phyloP scores from a whole-genome alignment of 1,139 yeast species.

The Meyerozyma guilliermondii region DNA sequence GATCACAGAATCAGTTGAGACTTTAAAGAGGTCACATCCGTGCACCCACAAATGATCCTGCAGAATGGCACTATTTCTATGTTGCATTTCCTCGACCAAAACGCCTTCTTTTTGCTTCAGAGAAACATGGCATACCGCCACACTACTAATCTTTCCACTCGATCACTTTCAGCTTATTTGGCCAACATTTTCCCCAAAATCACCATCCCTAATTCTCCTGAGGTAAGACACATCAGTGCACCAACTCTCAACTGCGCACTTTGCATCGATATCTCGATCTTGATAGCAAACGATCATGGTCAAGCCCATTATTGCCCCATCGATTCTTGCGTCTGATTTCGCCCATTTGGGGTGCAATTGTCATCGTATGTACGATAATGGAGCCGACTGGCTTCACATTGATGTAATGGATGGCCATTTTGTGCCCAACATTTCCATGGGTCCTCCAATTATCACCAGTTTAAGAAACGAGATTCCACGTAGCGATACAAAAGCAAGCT shows the following conservation, averaged over 20 bases:
- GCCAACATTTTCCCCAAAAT: too few relatives aligned
- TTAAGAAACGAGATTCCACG: constrained; percentile 74
- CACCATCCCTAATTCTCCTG: too few relatives aligned
- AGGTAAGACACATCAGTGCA: not conserved
- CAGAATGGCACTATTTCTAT: too few relatives aligned
- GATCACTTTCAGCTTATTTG: too few relatives aligned
- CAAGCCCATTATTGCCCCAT: constrained; percentile 87
- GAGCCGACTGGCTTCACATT: constrained; percentile 94
- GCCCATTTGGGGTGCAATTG: constrained; percentile 87
- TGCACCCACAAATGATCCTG: too few relatives aligned
- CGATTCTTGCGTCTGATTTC: constrained; percentile 91
- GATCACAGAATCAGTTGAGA: too few relatives aligned
- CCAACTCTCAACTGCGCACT: not conserved
- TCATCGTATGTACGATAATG: constrained; percentile 65
- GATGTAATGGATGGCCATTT: constrained; percentile 99
- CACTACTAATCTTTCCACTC: too few relatives aligned
- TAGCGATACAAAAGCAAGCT: constrained; percentile 38
- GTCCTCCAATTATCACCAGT: constrained; percentile 82
- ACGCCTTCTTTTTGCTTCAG: too few relatives aligned
- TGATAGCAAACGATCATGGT: constrained; percentile 43
- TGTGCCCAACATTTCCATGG: constrained; percentile 93
- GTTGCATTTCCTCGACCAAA: too few relatives aligned
- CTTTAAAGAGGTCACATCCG: too few relatives aligned
- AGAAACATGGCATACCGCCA: too few relatives aligned
- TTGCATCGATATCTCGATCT: not conserved